phyloP scores from a whole-genome alignment of 768 basidiomycete species.

The Rhodosporidiobolus odoratus region DNA sequence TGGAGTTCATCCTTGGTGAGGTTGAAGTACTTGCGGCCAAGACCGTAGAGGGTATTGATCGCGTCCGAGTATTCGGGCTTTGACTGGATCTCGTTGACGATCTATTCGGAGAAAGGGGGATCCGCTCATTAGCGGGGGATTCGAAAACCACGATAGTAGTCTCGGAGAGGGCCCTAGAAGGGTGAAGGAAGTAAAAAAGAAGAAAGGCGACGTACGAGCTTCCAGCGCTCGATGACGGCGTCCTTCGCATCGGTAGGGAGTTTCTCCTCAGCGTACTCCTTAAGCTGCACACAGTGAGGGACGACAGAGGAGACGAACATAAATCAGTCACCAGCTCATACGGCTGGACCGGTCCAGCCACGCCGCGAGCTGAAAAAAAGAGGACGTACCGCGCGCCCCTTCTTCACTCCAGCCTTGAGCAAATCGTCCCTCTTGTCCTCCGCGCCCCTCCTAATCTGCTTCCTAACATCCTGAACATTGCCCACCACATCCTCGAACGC shows the following conservation, averaged over 20 bases:
- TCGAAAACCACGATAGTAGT: no score
- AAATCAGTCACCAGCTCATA: conserved; percentile 8
- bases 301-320: background rate
- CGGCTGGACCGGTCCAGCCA: no score
- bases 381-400: conserved; percentile 18
- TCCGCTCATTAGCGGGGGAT: background rate
- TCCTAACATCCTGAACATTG: conserved; percentile 36
- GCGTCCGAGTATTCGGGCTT: conserved; percentile 46
- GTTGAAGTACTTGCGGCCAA: conserved; percentile 49
- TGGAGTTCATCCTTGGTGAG: conserved; percentile 46
- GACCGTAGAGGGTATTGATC: conserved; percentile 46
- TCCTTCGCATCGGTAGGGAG: conserved; percentile 48
- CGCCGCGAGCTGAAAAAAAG: background rate
- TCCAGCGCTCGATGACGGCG: conserved; percentile 46
- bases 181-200: background rate
- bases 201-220: conserved; percentile 37
- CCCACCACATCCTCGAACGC: conserved; percentile 45
- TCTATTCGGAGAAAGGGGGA: conserved; percentile 14
- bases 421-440: conserved; percentile 37
- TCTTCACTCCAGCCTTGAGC: conserved; percentile 21
- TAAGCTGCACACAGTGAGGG: conserved; percentile 1
- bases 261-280: conserved; percentile 45
- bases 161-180: background rate
- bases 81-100: conserved; percentile 46
- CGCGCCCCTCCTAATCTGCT: conserved; percentile 38